phyloP scores from a whole-genome alignment of 257 asterid species.

The Scutellaria galericulata region DNA sequence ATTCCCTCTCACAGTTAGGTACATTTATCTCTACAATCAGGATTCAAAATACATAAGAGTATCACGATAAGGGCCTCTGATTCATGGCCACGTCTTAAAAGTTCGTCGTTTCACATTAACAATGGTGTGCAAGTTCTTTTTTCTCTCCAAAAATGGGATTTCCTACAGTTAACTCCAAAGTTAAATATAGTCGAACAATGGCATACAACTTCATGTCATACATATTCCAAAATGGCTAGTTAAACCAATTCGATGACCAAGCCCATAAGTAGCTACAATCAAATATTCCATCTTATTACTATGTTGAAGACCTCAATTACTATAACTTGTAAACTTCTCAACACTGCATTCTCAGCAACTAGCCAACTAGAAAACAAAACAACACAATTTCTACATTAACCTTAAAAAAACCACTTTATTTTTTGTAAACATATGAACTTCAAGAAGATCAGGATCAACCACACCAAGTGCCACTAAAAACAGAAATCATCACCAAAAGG shows the following conservation, averaged over 20 bases:
- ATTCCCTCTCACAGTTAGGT: background rate
- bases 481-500: conserved; percentile 25
- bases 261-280: conserved; percentile 10
- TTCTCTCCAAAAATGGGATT: background rate
- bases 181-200: background rate
- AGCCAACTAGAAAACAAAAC: conserved; percentile 15
- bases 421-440: background rate
- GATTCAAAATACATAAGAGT: background rate
- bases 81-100: background rate
- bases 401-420: background rate
- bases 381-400: background rate
- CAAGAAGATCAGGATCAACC: conserved; percentile 23
- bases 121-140: background rate
- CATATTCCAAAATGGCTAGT: background rate
- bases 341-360: conserved; percentile 21
- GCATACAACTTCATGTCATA: conserved; percentile 21
- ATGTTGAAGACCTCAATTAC: conserved; percentile 17
- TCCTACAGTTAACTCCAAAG: conserved; percentile 16
- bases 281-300: conserved; percentile 9
- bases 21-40: conserved; percentile 5
- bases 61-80: background rate
- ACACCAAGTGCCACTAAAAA: conserved; percentile 30
- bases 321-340: conserved; percentile 5
- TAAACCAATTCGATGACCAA: conserved; percentile 5
- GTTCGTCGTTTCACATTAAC: conserved; percentile 15